Evolutionary conservation across 306 rosid species (phyloP).

Genomic region (Begonia fuchsioides): DNA sequence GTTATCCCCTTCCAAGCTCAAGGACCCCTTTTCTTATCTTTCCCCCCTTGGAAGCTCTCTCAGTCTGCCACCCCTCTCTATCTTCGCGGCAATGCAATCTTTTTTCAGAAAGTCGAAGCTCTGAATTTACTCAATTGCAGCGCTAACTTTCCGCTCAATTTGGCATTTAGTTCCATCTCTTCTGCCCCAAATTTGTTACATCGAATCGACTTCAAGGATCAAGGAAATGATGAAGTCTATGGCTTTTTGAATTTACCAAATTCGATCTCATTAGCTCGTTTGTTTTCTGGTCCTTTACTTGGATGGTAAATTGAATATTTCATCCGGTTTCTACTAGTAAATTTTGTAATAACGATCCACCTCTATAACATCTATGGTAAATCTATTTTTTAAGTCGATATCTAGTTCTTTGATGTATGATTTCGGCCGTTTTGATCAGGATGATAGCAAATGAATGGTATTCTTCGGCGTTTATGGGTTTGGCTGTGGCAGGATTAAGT

Average conservation of each 20-base stretch:
- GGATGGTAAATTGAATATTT: slow-evolving; percentile 40
- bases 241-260: slow-evolving; percentile 64
- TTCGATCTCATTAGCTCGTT: slow-evolving; percentile 47
- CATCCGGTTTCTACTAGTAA: neutral
- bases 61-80: slow-evolving; percentile 84
- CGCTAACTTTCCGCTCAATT: slow-evolving; percentile 26
- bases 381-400: neutral
- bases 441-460: slow-evolving; percentile 69
- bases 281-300: slow-evolving; percentile 74
- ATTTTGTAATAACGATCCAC: neutral
- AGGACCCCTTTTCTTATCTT: slow-evolving; percentile 67
- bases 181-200: slow-evolving; percentile 12
- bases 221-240: slow-evolving; percentile 12
- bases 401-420: slow-evolving; percentile 1
- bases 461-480: slow-evolving; percentile 59
- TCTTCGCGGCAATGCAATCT: slow-evolving; percentile 33
- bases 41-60: slow-evolving; percentile 83
- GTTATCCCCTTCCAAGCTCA: slow-evolving; percentile 15
- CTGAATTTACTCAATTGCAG: slow-evolving; percentile 30
- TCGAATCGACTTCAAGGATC: slow-evolving; percentile 16
- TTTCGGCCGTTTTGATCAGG: slow-evolving; percentile 23
- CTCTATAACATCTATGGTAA: no score
- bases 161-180: slow-evolving; percentile 14
- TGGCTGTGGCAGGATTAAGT: slow-evolving; percentile 66
- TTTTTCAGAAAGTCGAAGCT: slow-evolving; percentile 39